These are phyloP conservation scores for Coemansia sp. DNA, from an alignment of 192 early-diverging fungal genomes.

Conservation along the genomic window DNA sequence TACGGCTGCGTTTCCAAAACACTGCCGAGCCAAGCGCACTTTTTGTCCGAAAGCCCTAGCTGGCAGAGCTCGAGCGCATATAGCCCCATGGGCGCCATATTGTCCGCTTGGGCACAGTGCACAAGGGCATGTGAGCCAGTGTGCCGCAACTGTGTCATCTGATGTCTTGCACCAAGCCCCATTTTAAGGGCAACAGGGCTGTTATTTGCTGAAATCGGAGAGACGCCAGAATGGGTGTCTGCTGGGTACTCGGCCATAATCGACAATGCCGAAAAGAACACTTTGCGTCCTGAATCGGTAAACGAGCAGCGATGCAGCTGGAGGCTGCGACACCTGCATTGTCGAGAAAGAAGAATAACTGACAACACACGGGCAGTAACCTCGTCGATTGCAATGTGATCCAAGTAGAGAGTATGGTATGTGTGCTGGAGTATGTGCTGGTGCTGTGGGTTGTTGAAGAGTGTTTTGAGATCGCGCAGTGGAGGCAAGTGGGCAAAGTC, in stretches of 20 bases:
- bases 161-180: neutral
- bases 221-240: neutral
- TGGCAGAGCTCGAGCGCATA: conserved; percentile 21
- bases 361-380: conserved; percentile 24
- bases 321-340: conserved; percentile 25
- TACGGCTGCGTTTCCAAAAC: conserved; percentile 25
- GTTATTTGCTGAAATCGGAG: neutral
- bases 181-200: neutral
- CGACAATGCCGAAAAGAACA: conserved; percentile 33
- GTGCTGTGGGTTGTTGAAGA: conserved; percentile 18
- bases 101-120: neutral
- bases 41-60: conserved; percentile 18
- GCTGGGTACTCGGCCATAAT: conserved; percentile 17
- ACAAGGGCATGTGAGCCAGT: neutral
- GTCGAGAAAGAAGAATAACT: conserved; percentile 22
- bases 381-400: conserved; percentile 19
- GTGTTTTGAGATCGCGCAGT: conserved; percentile 18
- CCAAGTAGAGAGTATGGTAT: conserved; percentile 15
- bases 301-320: conserved; percentile 27
- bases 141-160: neutral
- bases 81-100: conserved; percentile 19
- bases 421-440: conserved; percentile 7
- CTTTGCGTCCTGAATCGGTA: conserved; percentile 25
- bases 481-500: conserved; percentile 37
- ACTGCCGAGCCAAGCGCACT: conserved; percentile 11